These are phyloP conservation scores for Cryphonectria naterciae DNA, from an alignment of 2,329 filamentous ascomycete species.

Conservation along the genomic window DNA sequence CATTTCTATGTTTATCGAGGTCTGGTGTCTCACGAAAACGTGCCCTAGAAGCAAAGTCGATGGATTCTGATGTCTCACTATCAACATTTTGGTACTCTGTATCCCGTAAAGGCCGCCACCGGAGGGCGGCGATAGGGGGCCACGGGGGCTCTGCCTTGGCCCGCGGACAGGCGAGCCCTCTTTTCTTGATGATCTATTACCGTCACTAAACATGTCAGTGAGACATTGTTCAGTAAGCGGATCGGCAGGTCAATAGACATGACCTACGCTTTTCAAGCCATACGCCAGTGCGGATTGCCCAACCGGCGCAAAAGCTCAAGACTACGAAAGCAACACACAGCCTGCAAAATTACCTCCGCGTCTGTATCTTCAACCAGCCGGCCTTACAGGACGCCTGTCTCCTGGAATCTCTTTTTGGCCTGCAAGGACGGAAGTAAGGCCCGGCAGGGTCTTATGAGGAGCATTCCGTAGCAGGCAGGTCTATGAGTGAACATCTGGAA, in stretches of 20 bases:
- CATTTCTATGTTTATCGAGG: constrained; percentile 18
- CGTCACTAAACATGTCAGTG: constrained; percentile 20
- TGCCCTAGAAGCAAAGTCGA: constrained; percentile 20
- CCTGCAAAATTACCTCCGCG: background rate
- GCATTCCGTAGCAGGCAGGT: constrained; percentile 2
- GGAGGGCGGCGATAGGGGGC: background rate
- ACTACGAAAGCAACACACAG: background rate
- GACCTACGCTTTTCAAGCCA: background rate
- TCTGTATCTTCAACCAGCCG: background rate
- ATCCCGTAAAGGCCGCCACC: constrained; percentile 7
- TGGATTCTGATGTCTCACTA: constrained; percentile 22
- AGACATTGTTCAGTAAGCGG: too few relatives aligned
- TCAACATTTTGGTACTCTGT: constrained; percentile 8
- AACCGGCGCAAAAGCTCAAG: background rate
- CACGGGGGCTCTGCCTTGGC: background rate
- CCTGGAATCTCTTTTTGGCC: background rate
- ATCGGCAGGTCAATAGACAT: too few relatives aligned
- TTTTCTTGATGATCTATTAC: constrained; percentile 10
- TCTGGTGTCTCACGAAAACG: constrained; percentile 11
- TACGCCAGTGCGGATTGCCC: background rate
- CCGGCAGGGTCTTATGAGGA: background rate
- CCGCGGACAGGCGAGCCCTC: background rate
- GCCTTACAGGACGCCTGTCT: background rate
- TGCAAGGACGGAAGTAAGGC: background rate
- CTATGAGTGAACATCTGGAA: background rate